Conservation (phyloP, 331 rosid species). For the Acacia pycnantha region DNA sequence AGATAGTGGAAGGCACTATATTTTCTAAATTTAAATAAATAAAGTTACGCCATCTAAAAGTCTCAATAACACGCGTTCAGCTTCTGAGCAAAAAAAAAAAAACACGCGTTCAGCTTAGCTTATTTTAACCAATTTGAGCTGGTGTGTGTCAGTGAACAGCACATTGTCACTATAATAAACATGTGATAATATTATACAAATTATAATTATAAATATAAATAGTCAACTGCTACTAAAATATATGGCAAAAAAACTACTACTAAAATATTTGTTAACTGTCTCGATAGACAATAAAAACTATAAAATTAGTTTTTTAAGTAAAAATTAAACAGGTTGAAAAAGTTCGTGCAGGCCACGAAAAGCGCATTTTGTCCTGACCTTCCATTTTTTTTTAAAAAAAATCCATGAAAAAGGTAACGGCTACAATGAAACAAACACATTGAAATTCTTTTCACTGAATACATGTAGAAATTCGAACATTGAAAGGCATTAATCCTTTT, state of each 20-base stretch:
- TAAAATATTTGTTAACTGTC: not conserved
- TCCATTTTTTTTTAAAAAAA: not conserved
- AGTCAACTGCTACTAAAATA: too few species aligned
- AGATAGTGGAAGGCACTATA: not conserved
- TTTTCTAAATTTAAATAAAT: not conserved
- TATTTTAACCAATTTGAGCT: too few species aligned
- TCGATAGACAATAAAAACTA: not conserved
- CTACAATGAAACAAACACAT: too few species aligned
- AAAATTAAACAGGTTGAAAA: not conserved
- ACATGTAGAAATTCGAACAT: too few species aligned
- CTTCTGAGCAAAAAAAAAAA: too few species aligned
- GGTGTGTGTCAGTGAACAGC: too few species aligned
- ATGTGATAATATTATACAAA: too few species aligned
- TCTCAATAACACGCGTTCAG: not conserved
- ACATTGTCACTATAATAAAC: too few species aligned
- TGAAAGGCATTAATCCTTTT: too few species aligned
- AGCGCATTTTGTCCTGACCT: not conserved
- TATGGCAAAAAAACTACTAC: not conserved
- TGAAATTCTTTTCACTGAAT: too few species aligned
- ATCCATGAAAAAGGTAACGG: too few species aligned
- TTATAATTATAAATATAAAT: too few species aligned
- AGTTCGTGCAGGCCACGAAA: not conserved
- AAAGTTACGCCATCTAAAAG: not conserved
- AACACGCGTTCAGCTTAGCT: not conserved
- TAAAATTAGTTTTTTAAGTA: not conserved